Percentiles rank a stretch among this genome's conserved stretches.
These are phyloP conservation scores for Fagus crenata DNA, from an alignment of 306 rosid genomes.

Conservation along the genomic window DNA sequence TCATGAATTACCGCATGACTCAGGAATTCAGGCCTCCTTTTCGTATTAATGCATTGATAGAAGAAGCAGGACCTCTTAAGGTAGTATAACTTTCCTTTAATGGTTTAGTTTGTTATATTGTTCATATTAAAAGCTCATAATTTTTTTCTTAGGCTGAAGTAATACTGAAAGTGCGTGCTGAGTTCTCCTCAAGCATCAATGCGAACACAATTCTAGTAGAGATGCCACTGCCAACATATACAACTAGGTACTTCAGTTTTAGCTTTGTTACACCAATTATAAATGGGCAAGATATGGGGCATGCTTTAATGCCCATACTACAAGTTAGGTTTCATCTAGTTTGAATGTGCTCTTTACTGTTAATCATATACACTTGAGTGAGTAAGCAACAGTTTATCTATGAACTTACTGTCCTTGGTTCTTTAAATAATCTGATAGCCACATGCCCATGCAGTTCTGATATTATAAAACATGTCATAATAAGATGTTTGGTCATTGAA, in stretches of 20 bases:
- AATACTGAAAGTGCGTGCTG: conserved; percentile 75
- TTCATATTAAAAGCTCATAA: conserved; percentile 23
- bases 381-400: background rate
- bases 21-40: conserved; percentile 90
- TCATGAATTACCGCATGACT: conserved; percentile 94
- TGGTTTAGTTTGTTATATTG: conserved; percentile 18
- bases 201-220: conserved; percentile 70
- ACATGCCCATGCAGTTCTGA: background rate
- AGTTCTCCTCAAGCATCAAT: conserved; percentile 63
- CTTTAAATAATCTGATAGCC: background rate
- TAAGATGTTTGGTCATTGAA: background rate
- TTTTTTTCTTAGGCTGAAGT: conserved; percentile 67
- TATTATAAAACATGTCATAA: background rate
- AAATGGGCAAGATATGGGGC: conserved; percentile 7
- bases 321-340: conserved; percentile 4
- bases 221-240: conserved; percentile 79
- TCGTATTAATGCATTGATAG: conserved; percentile 73
- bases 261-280: conserved; percentile 22
- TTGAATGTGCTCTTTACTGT: background rate
- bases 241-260: conserved; percentile 61
- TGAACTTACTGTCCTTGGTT: background rate
- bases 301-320: background rate
- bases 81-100: conserved; percentile 37
- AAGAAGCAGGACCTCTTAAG: conserved; percentile 78
- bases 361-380: background rate